Evolutionary conservation across 176 grass and related monocot species (phyloP).

Genomic region (barley (Hordeum vulgare)): MorexV3_pseudomolecules_assembly NC_058520.1:428619946-428620445

Average conservation of each 20-base stretch:
- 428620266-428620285: neutral
- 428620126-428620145: neutral
- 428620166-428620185: neutral
- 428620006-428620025: neutral
- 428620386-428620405: neutral
- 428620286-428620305: neutral
- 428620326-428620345: neutral
- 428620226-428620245: neutral
- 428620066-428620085: neutral
- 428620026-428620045: neutral
- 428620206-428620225: neutral
- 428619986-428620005: conserved; percentile 3
- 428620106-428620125: neutral
- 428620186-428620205: neutral
- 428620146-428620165: neutral
- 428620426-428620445: neutral
- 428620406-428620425: neutral
- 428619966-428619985: conserved; percentile 14
- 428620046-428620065: neutral
- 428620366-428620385: neutral
- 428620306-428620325: neutral
- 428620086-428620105: neutral
- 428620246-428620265: neutral
- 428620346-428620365: neutral
- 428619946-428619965: neutral